Evolutionary conservation across 768 basidiomycete species (phyloP).

Genomic region (Pleurotus djamor): DNA sequence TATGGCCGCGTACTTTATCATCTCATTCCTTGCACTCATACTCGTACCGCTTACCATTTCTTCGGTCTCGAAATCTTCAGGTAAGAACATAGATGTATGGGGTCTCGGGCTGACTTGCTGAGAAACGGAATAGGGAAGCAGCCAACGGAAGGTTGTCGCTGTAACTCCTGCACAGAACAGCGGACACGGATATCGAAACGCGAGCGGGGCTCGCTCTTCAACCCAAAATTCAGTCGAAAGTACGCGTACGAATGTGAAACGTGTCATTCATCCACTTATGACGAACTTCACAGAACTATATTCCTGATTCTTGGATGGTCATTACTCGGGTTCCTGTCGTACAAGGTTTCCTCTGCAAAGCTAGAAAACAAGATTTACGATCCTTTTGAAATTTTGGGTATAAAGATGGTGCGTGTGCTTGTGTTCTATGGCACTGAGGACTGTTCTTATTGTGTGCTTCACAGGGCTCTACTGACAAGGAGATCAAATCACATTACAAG

Average conservation of each 20-base stretch:
- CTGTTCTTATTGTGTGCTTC: not conserved
- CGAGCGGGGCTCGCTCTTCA: conserved; percentile 45
- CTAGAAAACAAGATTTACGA: conserved; percentile 78
- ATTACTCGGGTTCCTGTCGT: conserved; percentile 63
- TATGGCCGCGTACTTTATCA: conserved; percentile 88
- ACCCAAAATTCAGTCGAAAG: conserved; percentile 49
- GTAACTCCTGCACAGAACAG: conserved; percentile 58
- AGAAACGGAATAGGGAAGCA: conserved; percentile 30
- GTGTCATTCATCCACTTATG: not conserved
- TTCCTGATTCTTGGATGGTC: conserved; percentile 74
- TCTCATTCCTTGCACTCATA: conserved; percentile 84
- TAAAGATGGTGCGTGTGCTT: conserved; percentile 52
- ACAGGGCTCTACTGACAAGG: conserved; percentile 75
- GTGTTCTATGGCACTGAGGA: conserved; percentile 19
- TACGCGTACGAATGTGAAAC: conserved; percentile 22
- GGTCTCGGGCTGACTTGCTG: too few species aligned
- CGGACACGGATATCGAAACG: conserved; percentile 39
- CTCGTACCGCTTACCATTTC: conserved; percentile 77
- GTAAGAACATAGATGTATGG: too few species aligned
- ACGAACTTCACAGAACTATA: conserved; percentile 41
- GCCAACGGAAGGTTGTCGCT: conserved; percentile 53
- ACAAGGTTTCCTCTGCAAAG: conserved; percentile 56
- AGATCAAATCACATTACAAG: conserved; percentile 95
- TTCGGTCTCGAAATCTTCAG: conserved; percentile 28
- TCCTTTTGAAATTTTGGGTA: conserved; percentile 92